Conservation (phyloP, 2,329 filamentous ascomycete genomes). For the Chaetomiaceae sp. region DNA sequence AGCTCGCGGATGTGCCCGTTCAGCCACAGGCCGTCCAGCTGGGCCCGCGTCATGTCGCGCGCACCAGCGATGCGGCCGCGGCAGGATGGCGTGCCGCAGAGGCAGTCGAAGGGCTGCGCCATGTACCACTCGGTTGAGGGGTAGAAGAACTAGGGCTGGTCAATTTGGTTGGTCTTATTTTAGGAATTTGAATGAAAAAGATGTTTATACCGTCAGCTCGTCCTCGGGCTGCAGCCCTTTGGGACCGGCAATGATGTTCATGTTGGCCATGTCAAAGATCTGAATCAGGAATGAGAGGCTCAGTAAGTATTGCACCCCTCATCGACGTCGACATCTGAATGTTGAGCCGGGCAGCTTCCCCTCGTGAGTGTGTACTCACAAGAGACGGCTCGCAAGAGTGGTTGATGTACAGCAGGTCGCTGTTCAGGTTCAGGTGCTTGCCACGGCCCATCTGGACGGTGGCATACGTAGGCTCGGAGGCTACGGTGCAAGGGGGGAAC, state of each 20-base stretch:
- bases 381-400: conserved; percentile 62
- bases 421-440: conserved; percentile 57
- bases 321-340: not conserved
- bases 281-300: conserved; percentile 24
- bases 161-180: not conserved
- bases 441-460: conserved; percentile 55
- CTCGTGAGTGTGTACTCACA: conserved; percentile 37
- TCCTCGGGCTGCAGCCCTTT: conserved; percentile 49
- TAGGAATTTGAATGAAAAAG: not conserved
- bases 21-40: conserved; percentile 55
- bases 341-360: not conserved
- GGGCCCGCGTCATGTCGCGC: conserved; percentile 47
- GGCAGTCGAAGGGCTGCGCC: conserved; percentile 64
- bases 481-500: conserved; percentile 56
- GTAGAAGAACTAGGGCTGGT: conserved; percentile 56
- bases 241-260: conserved; percentile 52
- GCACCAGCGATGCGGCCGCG: conserved; percentile 58
- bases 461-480: conserved; percentile 52
- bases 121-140: conserved; percentile 70
- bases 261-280: conserved; percentile 55
- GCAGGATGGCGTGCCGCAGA: conserved; percentile 53
- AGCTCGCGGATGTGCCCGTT: conserved; percentile 55
- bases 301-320: not conserved
- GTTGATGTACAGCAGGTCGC: conserved; percentile 61
- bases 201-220: conserved; percentile 50